Conservation (phyloP, 805 yeast species). For the Candida coquimbonensis region DNA sequence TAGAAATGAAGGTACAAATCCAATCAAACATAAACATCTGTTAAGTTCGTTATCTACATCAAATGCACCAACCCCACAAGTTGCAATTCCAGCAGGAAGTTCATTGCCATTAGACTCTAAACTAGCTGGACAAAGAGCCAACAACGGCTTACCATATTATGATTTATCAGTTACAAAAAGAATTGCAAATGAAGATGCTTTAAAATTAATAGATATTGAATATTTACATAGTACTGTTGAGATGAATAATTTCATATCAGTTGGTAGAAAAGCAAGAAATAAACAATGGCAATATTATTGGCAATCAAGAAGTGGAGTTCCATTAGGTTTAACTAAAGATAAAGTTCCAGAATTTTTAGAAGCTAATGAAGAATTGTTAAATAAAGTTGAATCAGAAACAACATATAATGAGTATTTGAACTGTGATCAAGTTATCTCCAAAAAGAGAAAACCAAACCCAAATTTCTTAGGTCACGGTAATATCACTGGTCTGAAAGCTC, state of each 20-base stretch:
- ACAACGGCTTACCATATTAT: conserved; percentile 39
- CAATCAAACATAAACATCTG: conserved; percentile 10
- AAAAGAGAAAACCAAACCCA: conserved; percentile 40
- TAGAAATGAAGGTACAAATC: conserved; percentile 6
- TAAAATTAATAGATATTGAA: conserved; percentile 39
- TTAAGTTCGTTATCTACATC: conserved; percentile 11
- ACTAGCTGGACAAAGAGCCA: conserved; percentile 20
- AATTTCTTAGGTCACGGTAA: conserved; percentile 40
- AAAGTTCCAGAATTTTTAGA: conserved; percentile 20
- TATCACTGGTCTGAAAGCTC: conserved; percentile 38
- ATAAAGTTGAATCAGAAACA: conserved; percentile 23
- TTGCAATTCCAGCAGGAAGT: conserved; percentile 19
- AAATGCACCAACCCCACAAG: conserved; percentile 2
- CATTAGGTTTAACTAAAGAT: conserved; percentile 25
- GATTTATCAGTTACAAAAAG: conserved; percentile 21
- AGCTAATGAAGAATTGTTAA: conserved; percentile 26
- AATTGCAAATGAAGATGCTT: conserved; percentile 25
- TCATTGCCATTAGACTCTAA: conserved; percentile 14
- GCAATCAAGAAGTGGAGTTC: conserved; percentile 36
- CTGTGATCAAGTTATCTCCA: conserved; percentile 36
- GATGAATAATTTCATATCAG: conserved; percentile 36
- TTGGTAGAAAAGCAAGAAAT: conserved; percentile 33
- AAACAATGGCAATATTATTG: conserved; percentile 45
- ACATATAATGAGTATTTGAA: conserved; percentile 32
- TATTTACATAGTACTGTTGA: conserved; percentile 43